Conservation (phyloP, 2,329 filamentous ascomycete species). For the Diplodia intermedia region DNA sequence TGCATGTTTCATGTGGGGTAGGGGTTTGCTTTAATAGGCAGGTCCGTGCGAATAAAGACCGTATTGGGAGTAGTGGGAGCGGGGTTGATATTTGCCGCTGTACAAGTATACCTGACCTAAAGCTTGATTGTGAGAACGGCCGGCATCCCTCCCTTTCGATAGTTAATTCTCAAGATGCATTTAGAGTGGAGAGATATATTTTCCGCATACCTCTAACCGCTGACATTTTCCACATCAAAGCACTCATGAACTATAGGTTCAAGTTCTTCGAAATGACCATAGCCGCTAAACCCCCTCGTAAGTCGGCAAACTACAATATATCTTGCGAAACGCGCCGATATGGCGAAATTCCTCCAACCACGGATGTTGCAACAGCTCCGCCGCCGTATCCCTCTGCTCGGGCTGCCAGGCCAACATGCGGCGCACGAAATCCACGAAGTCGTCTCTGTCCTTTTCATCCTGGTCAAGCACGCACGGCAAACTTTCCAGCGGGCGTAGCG, state of each 20-base stretch:
- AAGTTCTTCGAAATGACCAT: not conserved
- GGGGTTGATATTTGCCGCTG: constrained; percentile 19
- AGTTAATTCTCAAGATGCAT: too few species aligned
- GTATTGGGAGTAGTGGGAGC: not conserved
- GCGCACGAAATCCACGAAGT: not conserved
- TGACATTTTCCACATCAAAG: too few species aligned
- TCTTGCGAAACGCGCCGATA: not conserved
- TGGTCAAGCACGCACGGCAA: not conserved
- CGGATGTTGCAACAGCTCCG: not conserved
- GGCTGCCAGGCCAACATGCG: not conserved
- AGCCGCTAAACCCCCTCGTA: not conserved
- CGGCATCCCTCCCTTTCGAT: too few species aligned
- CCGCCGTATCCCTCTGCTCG: not conserved
- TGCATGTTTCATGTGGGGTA: not conserved
- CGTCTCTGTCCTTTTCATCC: not conserved
- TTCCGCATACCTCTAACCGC: too few species aligned
- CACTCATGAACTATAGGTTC: too few species aligned
- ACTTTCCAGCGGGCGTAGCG: not conserved
- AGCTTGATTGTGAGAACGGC: too few species aligned
- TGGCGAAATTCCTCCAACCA: not conserved
- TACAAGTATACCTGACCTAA: too few species aligned
- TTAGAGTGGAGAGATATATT: too few species aligned
- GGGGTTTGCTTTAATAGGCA: constrained; percentile 3
- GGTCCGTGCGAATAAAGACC: not conserved
- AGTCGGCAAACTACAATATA: not conserved